Percentiles rank a stretch among this genome's conserved stretches.
Conservation (phyloP, 805 yeast genomes). For the Starmerella ratchasimensis region DNA sequence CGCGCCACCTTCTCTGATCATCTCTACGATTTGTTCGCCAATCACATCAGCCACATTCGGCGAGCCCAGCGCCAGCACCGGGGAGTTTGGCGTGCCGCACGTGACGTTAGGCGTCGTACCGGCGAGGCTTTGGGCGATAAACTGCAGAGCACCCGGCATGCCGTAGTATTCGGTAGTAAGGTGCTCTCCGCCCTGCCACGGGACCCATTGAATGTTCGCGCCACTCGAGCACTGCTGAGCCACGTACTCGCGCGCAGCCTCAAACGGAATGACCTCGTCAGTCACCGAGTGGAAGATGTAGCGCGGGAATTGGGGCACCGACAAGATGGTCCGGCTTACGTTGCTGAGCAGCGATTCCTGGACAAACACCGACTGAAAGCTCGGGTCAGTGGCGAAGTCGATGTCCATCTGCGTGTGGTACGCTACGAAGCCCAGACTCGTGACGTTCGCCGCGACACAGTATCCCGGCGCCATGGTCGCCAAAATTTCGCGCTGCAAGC, state of each 20-base stretch:
- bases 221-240: conserved; percentile 7
- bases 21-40: conserved; percentile 1
- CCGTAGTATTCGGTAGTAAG: conserved; percentile 4
- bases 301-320: conserved; percentile 18
- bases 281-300: conserved; percentile 19
- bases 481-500: conserved; percentile 5
- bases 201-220: conserved; percentile 8
- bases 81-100: conserved; percentile 4
- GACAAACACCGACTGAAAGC: conserved; percentile 3
- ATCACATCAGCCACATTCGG: neutral
- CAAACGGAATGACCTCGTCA: conserved; percentile 19
- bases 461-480: neutral
- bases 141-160: conserved; percentile 14
- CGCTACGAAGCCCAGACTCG: neutral
- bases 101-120: conserved; percentile 7
- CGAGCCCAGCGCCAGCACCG: conserved; percentile 2
- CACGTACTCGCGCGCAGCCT: conserved; percentile 11
- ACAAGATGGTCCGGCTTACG: conserved; percentile 6
- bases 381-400: conserved; percentile 13
- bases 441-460: conserved; percentile 1
- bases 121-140: conserved; percentile 3
- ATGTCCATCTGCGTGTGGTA: conserved; percentile 15
- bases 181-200: conserved; percentile 8
- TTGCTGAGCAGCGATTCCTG: conserved; percentile 4
- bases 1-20: too few relatives aligned